These are phyloP conservation scores for Vachellia collinsii DNA, from an alignment of 306 rosid species.

Conservation along the genomic window DNA sequence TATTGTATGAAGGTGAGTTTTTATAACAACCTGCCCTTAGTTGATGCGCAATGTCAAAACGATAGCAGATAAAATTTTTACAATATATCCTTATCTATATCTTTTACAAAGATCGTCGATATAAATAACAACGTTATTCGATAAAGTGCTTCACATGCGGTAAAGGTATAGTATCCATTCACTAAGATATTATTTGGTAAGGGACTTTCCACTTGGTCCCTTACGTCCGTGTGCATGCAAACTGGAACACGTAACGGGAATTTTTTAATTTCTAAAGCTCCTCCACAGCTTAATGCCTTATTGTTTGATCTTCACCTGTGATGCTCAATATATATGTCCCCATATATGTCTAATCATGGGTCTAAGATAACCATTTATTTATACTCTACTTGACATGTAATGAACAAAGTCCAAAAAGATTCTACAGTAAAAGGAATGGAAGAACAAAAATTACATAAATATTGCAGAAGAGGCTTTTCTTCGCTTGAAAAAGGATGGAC, in stretches of 20 bases:
- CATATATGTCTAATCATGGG: not conserved
- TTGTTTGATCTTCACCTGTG: too few relatives aligned
- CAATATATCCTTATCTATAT: not conserved
- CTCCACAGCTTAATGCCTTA: not conserved
- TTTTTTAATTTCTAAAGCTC: not conserved
- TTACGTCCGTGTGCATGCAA: not conserved
- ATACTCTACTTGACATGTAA: not conserved
- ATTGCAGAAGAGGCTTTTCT: constrained; percentile 22
- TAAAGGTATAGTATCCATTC: too few relatives aligned
- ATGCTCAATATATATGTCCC: not conserved
- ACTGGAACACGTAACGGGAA: not conserved
- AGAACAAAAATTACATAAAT: constrained; percentile 17
- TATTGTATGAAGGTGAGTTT: too few relatives aligned
- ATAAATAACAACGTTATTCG: not conserved
- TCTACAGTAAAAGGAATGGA: constrained; percentile 26
- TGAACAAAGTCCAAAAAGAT: constrained; percentile 15
- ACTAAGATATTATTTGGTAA: too few relatives aligned
- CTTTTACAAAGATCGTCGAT: not conserved
- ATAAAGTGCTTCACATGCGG: not conserved
- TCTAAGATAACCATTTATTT: not conserved
- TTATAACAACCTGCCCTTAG: too few relatives aligned
- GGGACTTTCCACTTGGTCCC: not conserved
- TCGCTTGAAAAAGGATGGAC: constrained; percentile 33
- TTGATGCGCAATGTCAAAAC: too few relatives aligned
- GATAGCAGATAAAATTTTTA: too few relatives aligned